Evolutionary conservation across 805 yeast genomes (phyloP), one percentile per base, ranked within the genome.

Genomic region (Phaffomyces thermotolerans): DNA sequence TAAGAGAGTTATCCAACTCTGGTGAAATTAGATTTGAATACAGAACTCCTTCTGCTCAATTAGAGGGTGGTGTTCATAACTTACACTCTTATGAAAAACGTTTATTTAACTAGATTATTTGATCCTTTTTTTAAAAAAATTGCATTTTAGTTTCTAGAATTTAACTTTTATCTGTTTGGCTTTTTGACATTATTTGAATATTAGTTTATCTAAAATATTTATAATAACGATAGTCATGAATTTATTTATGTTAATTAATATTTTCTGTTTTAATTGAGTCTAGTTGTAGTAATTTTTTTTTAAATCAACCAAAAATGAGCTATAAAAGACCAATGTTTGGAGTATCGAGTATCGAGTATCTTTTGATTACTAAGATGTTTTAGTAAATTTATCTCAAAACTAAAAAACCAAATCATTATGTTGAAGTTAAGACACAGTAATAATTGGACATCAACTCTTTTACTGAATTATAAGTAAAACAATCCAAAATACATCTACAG

Each of bases 1-100:
- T 93, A 66, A 83, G 83, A 62, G 68, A 68, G 47, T 66, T 73
- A 38, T 91, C 86, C 49, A 72, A 71, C 58, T 51, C 57, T 44
- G 95, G 95, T 55, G 71, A 68, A 29, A 82, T 89, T 51, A 82
- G 99, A 73, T 93, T 93, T 63, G 99, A 93, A 74, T 81, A 84
- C 70, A 88, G 99, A 80, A 90, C 98, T 56, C 95, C 98, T 40
- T 86, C 96, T 62, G 96, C 99, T 52, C 99, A 93, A 77, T 76
- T 89, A 54, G 99, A 93, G 74, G 99, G 99, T 75, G 98, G 98
- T 69, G 91, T 93, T 51, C 85, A 88, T 71, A 90, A 95, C 63
- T 79, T 93, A 69, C 88, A 88, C 76, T 90, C 97, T 47, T 93
- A 86, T 66, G 99, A 93, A 73, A 93, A 93, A 80, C 88, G 96